Conservation (phyloP, 1,139 yeast genomes). For the Zygotorulaspora mrakii region DNA sequence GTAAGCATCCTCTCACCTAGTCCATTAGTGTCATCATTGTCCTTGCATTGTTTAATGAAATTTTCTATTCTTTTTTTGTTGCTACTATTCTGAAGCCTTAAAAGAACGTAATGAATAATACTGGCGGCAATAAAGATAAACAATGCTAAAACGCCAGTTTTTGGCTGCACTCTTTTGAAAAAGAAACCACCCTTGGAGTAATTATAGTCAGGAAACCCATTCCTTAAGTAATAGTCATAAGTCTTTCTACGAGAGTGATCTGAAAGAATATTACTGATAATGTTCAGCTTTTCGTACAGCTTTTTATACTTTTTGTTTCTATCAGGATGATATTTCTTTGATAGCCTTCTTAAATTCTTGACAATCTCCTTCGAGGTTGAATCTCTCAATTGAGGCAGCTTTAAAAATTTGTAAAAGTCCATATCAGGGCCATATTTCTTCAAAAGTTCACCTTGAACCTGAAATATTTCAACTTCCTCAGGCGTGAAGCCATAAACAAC, state of each 20-base stretch:
- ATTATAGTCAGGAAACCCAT: slow-evolving; percentile 85
- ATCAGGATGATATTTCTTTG: slow-evolving; percentile 81
- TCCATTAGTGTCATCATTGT: slow-evolving; percentile 61
- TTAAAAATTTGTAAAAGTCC: slow-evolving; percentile 69
- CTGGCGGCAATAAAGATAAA: slow-evolving; percentile 53
- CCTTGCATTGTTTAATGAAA: slow-evolving; percentile 50
- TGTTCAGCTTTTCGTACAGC: slow-evolving; percentile 65
- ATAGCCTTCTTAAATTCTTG: slow-evolving; percentile 69
- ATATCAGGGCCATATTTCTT: slow-evolving; percentile 59
- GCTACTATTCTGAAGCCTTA: slow-evolving; percentile 55
- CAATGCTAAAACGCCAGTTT: slow-evolving; percentile 43
- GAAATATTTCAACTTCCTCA: slow-evolving; percentile 78
- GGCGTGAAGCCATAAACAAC: slow-evolving; percentile 38
- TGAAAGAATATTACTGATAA: slow-evolving; percentile 70
- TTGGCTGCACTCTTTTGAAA: slow-evolving; percentile 40
- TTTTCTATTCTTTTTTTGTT: slow-evolving; percentile 55
- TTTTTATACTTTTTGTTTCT: slow-evolving; percentile 46
- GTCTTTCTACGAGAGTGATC: slow-evolving; percentile 61
- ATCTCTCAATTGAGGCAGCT: slow-evolving; percentile 42
- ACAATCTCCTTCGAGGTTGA: slow-evolving; percentile 61
- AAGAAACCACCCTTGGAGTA: slow-evolving; percentile 51
- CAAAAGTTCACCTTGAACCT: slow-evolving; percentile 61
- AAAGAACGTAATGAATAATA: slow-evolving; percentile 55
- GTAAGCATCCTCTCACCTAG: slow-evolving; percentile 34
- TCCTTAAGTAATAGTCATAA: slow-evolving; percentile 76